phyloP scores from a whole-genome alignment of 768 basidiomycete species.

The Naganishia randhawae region DNA sequence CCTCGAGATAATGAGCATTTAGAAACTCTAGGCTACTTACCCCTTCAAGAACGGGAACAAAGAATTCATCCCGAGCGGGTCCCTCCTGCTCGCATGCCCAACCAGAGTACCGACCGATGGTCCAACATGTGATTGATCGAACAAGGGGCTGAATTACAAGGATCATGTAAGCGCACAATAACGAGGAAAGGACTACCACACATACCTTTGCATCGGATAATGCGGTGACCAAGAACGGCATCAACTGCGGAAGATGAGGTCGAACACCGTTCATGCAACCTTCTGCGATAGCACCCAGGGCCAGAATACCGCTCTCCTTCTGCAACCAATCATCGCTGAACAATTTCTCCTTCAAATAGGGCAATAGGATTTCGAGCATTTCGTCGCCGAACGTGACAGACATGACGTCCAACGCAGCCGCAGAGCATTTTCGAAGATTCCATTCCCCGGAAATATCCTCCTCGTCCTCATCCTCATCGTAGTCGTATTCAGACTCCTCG shows the following conservation, averaged over 20 bases:
- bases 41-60: conserved; percentile 97
- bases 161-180: conserved; percentile 1
- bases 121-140: conserved; percentile 98
- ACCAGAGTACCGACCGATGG: conserved; percentile 93
- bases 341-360: conserved; percentile 84
- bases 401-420: conserved; percentile 92
- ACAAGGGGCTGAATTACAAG: conserved; percentile 70
- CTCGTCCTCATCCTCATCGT: conserved; percentile 85
- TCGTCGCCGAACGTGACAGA: conserved; percentile 90
- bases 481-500: conserved; percentile 68
- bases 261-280: conserved; percentile 95
- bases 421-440: conserved; percentile 97
- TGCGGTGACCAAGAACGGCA: conserved; percentile 87
- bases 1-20: neutral
- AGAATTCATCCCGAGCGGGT: conserved; percentile 85
- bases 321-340: conserved; percentile 92
- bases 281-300: conserved; percentile 91
- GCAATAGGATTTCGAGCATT: conserved; percentile 78
- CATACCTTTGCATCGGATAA: conserved; percentile 83
- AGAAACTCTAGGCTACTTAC: conserved; percentile 55
- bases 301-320: conserved; percentile 90
- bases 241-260: conserved; percentile 85
- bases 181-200: neutral
- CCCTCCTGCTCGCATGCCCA: conserved; percentile 71
- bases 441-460: conserved; percentile 97